Evolutionary conservation across 352 stramenopile species (phyloP), one percentile per base, ranked within the genome.

Genomic region (Phytopythium mirpurense): DNA sequence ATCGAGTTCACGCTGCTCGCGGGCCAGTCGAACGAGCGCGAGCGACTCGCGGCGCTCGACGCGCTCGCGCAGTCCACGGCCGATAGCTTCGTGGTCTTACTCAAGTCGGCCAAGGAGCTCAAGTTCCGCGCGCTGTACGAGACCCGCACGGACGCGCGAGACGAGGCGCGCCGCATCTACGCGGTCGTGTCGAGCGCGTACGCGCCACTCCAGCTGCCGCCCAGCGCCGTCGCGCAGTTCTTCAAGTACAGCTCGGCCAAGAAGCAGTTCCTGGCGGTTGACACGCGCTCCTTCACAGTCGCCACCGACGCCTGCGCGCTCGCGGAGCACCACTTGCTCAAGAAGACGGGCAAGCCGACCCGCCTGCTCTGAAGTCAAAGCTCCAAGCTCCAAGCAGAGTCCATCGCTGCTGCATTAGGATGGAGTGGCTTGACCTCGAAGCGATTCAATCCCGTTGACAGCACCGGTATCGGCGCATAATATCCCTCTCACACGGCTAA

Each of bases 201-300:
- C 12, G 63, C 67, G 0, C 54, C 54, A 16, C 44, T 64, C 12
- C 72, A 55, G 1, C 1, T 83, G 24, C 63, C 65, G 16, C 14
- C 52, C 10, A 68, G 70, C 6, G 49, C 64, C 16, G 76, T 90
- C 29, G 71, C 67, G 11, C 80, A 90, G 61, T 89, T 91, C 43
- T 93, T 91, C 57, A 84, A 83, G 47, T 91, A 93, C 67, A 93
- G 87, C 44, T 90, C 80, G 12, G 80, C 78, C 24, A 93, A 91
- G 40, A 93, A 91, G 49, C 74, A 82, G 46, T 91, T 93, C 21
- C 41, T 77, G 10, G 52, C 80, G 0, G 74, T 91, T 10, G 68
- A 86, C 19, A 82, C 76, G 18, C 65, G 80, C 2, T 75, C 70
- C 0, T 91, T 93, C 54, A 93, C 80, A 1, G 67, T 88, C 26